Evolutionary conservation across 176 grass and related monocot genomes (phyloP), one percentile per base, ranked within the genome.

Genomic region (Poa annua): DNA sequence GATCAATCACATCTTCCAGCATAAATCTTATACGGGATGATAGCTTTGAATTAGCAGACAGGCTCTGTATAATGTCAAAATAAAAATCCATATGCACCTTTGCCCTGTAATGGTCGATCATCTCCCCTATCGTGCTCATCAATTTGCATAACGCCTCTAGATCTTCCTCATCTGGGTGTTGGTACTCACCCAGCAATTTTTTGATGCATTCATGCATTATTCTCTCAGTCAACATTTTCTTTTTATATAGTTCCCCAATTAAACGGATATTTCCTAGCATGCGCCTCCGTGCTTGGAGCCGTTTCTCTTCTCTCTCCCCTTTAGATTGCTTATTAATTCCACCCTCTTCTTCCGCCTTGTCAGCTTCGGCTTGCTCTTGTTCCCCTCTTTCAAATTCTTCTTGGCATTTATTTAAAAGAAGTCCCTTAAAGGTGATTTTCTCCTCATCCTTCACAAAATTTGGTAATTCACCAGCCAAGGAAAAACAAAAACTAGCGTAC

Each of bases 141-240:
- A 97, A 77, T 81, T 97, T 97, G 85, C 94, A 93, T 19, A 97
- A 75, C 35, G 94, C 79, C 67, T 97, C 94, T 35, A 97, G 74
- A 83, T 97, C 89, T 85, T 97, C 94, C 70, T 93, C 94, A 59
- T 97, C 94, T 73, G 91, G 94, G 51, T 87, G 89, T 73, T 91
- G 91, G 60, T 81, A 88, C 42, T 81, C 69, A 13, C 94, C 94
- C 59, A 97, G 38, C 9, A 97, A 71, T 62, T 97, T 97, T 52
- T 91, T 91, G 69, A 97, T 97, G 81, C 94, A 97, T 54, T 97
- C 94, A 78, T 97, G 94, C 94, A 97, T 93, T 76, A 97, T 97
- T 79, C 91, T 84, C 81, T 97, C 94, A 1, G 91, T 93, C 53
- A 97, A 67, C 94, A 97, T 97, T 75, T 75, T 97, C 81, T 97